Evolutionary conservation across 176 grass and related monocot genomes (phyloP).

Genomic region (sorghum (Sorghum bicolor)): DNA sequence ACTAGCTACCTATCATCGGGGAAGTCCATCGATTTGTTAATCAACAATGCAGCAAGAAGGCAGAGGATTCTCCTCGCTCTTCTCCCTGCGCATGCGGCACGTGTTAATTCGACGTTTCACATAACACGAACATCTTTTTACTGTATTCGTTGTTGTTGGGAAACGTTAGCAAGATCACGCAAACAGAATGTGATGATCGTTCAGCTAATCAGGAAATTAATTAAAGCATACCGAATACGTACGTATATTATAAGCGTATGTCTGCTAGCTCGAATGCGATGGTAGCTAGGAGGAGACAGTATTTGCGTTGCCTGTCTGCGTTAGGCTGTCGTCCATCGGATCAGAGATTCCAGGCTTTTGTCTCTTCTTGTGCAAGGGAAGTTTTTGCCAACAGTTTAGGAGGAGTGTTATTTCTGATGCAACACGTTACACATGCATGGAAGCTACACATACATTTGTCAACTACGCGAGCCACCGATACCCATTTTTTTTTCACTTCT

Average conservation of each 20-base stretch:
- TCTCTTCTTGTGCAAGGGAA: constrained; percentile 32
- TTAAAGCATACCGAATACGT: too few species aligned
- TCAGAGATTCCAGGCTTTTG: constrained; percentile 14
- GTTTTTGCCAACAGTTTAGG: background rate
- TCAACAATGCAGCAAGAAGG: background rate
- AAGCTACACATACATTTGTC: constrained; percentile 1
- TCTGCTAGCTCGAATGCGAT: background rate
- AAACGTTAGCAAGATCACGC: background rate
- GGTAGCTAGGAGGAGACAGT: background rate
- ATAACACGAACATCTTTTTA: background rate
- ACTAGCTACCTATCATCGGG: background rate
- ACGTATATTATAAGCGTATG: background rate
- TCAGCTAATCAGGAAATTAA: background rate
- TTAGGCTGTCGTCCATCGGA: constrained; percentile 20
- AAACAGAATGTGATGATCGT: background rate
- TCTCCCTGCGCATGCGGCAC: background rate
- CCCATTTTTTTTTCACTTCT: background rate
- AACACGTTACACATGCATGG: constrained; percentile 16
- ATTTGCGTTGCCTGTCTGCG: background rate
- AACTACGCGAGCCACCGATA: background rate
- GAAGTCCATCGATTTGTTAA: background rate
- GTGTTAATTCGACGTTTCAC: background rate
- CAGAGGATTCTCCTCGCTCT: background rate
- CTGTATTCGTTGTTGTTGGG: background rate
- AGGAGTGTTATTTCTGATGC: background rate